A percentile compares a stretch with the other conserved stretches of the same genome.
Evolutionary conservation across 2,329 filamentous ascomycete species (phyloP).

Genomic region (Aspergillus neotritici): DNA sequence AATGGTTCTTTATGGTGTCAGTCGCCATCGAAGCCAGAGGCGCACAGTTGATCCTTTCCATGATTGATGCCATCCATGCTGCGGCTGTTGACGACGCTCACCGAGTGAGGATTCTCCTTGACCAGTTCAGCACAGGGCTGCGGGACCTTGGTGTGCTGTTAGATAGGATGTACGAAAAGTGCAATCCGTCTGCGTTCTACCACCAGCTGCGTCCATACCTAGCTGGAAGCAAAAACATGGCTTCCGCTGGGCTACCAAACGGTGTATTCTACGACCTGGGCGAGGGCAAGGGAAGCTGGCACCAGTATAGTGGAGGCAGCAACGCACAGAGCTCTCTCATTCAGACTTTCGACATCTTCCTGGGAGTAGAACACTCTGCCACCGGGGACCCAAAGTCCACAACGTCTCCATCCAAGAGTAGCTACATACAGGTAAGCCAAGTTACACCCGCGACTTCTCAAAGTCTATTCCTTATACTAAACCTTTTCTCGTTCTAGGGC

Average conservation of each 20-base stretch:
- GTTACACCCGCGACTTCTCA: constrained; percentile 2
- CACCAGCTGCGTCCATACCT: constrained; percentile 48
- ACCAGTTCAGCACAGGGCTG: constrained; percentile 38
- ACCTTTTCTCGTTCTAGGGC: constrained; percentile 30
- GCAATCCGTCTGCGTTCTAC: constrained; percentile 46
- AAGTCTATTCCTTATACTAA: not conserved
- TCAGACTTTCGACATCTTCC: constrained; percentile 50
- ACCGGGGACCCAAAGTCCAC: constrained; percentile 29
- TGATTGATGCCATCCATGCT: constrained; percentile 44
- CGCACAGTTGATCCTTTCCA: constrained; percentile 22
- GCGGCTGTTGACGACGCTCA: constrained; percentile 33
- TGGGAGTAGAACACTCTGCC: constrained; percentile 46
- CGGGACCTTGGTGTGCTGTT: constrained; percentile 39
- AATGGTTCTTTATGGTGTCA: constrained; percentile 49
- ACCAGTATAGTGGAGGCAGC: constrained; percentile 49
- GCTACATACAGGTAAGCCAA: constrained; percentile 27
- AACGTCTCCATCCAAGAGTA: constrained; percentile 15
- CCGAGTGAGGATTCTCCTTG: constrained; percentile 36
- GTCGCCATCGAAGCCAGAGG: constrained; percentile 50
- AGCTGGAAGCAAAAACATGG: constrained; percentile 52
- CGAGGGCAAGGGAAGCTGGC: constrained; percentile 45
- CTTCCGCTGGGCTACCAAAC: constrained; percentile 44
- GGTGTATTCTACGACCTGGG: constrained; percentile 51
- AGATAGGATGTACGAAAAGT: constrained; percentile 49
- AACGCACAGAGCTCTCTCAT: constrained; percentile 53